Evolutionary conservation across 1,284 basidiomycete genomes (phyloP), one percentile per base, ranked within the genome.

Genomic region (Fomitopsis pinicola): DNA sequence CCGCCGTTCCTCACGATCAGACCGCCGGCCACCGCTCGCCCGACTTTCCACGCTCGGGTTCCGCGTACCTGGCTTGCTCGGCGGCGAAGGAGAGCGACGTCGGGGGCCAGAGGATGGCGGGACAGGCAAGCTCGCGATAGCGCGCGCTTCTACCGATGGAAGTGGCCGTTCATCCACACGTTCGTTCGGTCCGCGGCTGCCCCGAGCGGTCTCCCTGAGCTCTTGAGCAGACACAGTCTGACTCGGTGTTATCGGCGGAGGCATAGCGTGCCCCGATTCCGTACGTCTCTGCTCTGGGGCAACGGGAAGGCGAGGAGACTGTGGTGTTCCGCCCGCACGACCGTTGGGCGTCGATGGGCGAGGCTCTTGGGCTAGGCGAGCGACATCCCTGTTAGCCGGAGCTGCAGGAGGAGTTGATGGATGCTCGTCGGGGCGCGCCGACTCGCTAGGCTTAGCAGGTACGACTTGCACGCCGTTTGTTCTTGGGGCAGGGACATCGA

Each of bases 191-290:
- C 69, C 66, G 36, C 76, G 71, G 17, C 82, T 80, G 69, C 88
- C 85, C 67, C 85, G 88, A 9, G 89, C 89, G 7, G 87, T 91
- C 68, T 89, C 88, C 56, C 91, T 82, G 6, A 93, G 78, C 66
- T 92, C 91, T 67, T 92, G 90, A 0, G 91, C 91, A n/a, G 87
- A 87, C 9, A 78, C 73, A 0, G 89, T 92, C 67, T 92, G 90
- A 67, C 91, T 93, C 1, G 91, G 91, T 50, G 79, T 85, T n/a
- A 75, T 78, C 17, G 91, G 91, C 14, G 91, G 91, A 28, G 89
- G 89, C 91, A 93, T 93, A 1, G 72, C 71, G 46, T 80, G 80
- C n/a, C 67, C 68, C 28, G 71, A 62, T 28, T 79, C 77, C 5
- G 69, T 58, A 33, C 75, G 73, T 72, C 75, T 70, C 71, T 68